phyloP scores from a whole-genome alignment of 148 eudicot genomes.

The Rhododendron griersonianum region DNA sequence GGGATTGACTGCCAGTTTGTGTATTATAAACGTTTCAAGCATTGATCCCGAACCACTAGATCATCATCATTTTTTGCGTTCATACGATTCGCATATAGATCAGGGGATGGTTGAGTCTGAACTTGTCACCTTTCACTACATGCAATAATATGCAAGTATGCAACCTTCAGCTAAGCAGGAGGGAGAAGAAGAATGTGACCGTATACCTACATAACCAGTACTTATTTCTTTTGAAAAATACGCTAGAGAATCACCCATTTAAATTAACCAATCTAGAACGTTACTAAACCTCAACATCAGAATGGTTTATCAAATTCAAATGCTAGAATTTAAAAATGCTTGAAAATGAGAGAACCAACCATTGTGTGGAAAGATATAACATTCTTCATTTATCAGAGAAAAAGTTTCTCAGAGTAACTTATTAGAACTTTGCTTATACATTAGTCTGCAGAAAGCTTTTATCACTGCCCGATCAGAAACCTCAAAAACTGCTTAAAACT shows the following conservation, averaged over 20 bases:
- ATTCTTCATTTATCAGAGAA: constrained; percentile 12
- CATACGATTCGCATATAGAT: neutral
- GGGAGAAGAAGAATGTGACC: neutral
- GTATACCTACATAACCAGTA: neutral
- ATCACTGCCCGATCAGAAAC: constrained; percentile 2
- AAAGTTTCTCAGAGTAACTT: constrained; percentile 10
- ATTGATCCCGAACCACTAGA: neutral
- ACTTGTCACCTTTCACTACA: constrained; percentile 8
- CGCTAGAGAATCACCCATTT: neutral
- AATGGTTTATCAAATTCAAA: neutral
- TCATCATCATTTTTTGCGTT: neutral
- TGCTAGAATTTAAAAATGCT: neutral
- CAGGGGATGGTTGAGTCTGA: neutral
- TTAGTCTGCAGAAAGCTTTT: neutral
- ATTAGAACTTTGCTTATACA: constrained; percentile 9
- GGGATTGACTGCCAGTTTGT: neutral
- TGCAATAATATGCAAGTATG: neutral
- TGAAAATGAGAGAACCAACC: neutral
- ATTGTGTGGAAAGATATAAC: neutral
- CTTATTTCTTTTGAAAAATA: neutral
- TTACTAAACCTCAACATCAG: neutral
- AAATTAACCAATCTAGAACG: neutral
- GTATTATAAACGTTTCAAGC: neutral
- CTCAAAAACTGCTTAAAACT: constrained; percentile 12
- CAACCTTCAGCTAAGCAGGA: neutral